These are phyloP conservation scores for Cordyceps cateniannulata DNA, from an alignment of 2,329 filamentous ascomycete genomes.

Conservation along the genomic window DNA sequence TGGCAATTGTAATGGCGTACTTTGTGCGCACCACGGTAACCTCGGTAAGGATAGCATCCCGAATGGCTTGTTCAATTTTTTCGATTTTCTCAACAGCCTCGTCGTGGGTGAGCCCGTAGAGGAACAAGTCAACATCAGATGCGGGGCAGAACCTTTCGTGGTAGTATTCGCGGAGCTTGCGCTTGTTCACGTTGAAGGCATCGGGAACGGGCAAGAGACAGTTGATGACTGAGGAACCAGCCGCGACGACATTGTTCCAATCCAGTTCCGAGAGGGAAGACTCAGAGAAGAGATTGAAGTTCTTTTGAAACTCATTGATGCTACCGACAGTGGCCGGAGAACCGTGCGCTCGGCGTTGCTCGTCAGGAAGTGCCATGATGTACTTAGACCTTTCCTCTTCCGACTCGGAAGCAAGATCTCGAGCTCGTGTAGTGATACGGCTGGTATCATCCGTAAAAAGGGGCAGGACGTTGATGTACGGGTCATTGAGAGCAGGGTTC, in stretches of 20 bases:
- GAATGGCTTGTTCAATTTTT: conserved; percentile 68
- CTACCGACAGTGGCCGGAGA: conserved; percentile 61
- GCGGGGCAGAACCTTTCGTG: conserved; percentile 76
- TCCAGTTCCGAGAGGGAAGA: conserved; percentile 67
- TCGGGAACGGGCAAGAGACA: conserved; percentile 65
- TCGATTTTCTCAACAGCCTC: conserved; percentile 78
- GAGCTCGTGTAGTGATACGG: conserved; percentile 55
- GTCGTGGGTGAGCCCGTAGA: conserved; percentile 73
- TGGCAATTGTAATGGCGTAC: conserved; percentile 79
- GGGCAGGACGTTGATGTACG: conserved; percentile 57
- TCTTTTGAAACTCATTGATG: conserved; percentile 66
- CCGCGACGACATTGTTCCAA: conserved; percentile 77
- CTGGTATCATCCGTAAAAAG: conserved; percentile 54
- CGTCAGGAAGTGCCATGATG: conserved; percentile 59
- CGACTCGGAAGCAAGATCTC: conserved; percentile 51
- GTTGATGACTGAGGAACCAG: conserved; percentile 76
- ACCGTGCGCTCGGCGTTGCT: conserved; percentile 55
- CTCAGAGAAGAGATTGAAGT: conserved; percentile 79
- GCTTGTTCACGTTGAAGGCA: conserved; percentile 55
- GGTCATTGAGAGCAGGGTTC: conserved; percentile 50
- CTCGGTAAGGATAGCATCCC: conserved; percentile 73
- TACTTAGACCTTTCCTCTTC: conserved; percentile 57
- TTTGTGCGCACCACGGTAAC: conserved; percentile 80
- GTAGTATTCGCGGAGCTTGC: conserved; percentile 64
- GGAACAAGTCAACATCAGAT: conserved; percentile 80